phyloP scores from a whole-genome alignment of 2,329 filamentous ascomycete genomes.

The Calonectria pseudoturangicola region DNA sequence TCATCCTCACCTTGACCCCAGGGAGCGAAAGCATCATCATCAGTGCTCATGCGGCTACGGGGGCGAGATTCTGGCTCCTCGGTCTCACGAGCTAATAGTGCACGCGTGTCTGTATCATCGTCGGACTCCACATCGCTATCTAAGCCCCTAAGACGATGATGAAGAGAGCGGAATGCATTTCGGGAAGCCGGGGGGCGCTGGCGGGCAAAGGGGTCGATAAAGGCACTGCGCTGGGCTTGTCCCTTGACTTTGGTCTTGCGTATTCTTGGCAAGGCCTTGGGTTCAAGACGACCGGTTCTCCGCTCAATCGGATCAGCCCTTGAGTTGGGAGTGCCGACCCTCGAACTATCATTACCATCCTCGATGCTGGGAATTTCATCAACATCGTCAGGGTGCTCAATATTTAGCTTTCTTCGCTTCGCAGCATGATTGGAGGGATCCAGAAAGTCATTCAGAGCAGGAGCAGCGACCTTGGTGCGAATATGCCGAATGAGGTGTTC shows the following conservation, averaged over 20 bases:
- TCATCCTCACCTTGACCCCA: constrained; percentile 75
- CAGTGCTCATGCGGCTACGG: constrained; percentile 82
- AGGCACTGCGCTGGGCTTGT: constrained; percentile 74
- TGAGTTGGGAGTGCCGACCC: constrained; percentile 79
- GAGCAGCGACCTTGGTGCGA: constrained; percentile 89
- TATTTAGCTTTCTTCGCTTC: constrained; percentile 87
- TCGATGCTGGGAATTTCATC: constrained; percentile 71
- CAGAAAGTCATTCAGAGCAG: constrained; percentile 86
- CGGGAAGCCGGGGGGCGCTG: constrained; percentile 74
- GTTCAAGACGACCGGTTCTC: constrained; percentile 72
- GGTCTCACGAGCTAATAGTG: constrained; percentile 80
- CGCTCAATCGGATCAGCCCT: constrained; percentile 77
- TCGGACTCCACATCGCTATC: constrained; percentile 89
- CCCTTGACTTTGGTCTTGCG: constrained; percentile 79
- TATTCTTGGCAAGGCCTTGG: constrained; percentile 82
- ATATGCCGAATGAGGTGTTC: constrained; percentile 93
- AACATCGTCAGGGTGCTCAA: constrained; percentile 80
- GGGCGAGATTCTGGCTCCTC: constrained; percentile 90
- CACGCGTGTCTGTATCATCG: constrained; percentile 80
- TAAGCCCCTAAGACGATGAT: constrained; percentile 80
- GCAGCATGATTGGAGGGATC: constrained; percentile 86
- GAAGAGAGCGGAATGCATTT: constrained; percentile 84
- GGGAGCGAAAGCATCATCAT: constrained; percentile 70
- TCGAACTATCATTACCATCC: constrained; percentile 77
- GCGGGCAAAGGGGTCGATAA: constrained; percentile 80